Percentiles rank a stretch among this genome's conserved stretches.
Conservation (phyloP, 2,329 filamentous ascomycete species). For the Colletotrichum abscissum region DNA sequence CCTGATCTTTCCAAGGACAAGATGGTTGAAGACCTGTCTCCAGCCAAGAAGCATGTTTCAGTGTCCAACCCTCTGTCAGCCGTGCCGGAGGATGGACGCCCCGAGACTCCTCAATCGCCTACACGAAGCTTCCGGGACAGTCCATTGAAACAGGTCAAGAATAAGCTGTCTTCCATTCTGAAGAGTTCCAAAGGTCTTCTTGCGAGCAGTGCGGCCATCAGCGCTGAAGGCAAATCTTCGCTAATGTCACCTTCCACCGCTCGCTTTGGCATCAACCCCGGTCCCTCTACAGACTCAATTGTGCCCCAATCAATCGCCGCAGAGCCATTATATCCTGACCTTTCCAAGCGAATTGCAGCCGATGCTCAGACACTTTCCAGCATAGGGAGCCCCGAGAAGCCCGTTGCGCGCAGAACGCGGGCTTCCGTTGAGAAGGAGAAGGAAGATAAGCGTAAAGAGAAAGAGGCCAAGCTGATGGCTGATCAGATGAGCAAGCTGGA, state of each 20-base stretch:
- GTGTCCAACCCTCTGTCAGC: slow-evolving; percentile 67
- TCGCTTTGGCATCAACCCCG: slow-evolving; percentile 56
- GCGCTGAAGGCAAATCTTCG: slow-evolving; percentile 70
- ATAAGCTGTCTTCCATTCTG: slow-evolving; percentile 89
- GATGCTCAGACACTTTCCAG: slow-evolving; percentile 41
- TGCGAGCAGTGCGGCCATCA: slow-evolving; percentile 77
- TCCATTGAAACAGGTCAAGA: slow-evolving; percentile 91
- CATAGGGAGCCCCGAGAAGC: slow-evolving; percentile 56
- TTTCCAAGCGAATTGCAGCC: slow-evolving; percentile 50
- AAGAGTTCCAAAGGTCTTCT: slow-evolving; percentile 89
- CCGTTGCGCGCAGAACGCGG: slow-evolving; percentile 61
- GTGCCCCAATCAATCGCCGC: slow-evolving; percentile 43
- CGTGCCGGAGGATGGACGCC: slow-evolving; percentile 53
- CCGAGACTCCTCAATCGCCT: slow-evolving; percentile 68
- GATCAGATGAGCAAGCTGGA: slow-evolving; percentile 73
- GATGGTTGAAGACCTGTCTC: slow-evolving; percentile 43
- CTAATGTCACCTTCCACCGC: slow-evolving; percentile 65
- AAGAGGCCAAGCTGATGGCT: slow-evolving; percentile 70
- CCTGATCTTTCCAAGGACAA: slow-evolving; percentile 42
- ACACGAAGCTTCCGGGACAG: slow-evolving; percentile 73
- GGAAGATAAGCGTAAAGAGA: slow-evolving; percentile 74
- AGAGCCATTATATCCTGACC: slow-evolving; percentile 57
- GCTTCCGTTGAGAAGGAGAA: slow-evolving; percentile 71
- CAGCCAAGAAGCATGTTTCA: slow-evolving; percentile 70
- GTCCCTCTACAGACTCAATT: slow-evolving; percentile 62